Percentiles rank a stretch among this genome's conserved stretches.
phyloP scores from a whole-genome alignment of 371 early-diverging fungal genomes.

The Haplosporangium sp. region DNA sequence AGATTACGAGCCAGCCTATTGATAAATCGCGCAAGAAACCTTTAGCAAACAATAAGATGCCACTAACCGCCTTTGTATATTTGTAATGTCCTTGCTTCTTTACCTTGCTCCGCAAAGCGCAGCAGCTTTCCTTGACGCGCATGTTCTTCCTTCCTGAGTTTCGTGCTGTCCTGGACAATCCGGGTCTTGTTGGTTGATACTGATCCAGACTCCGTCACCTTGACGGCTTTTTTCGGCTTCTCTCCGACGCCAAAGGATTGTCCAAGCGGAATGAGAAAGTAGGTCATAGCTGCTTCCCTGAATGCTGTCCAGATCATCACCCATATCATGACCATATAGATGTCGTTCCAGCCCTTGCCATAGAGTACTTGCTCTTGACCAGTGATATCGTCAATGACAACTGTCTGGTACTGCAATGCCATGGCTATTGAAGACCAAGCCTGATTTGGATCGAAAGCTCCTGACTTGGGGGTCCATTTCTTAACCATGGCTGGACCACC shows the following conservation, averaged over 20 bases:
- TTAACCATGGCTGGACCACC: slow-evolving; percentile 27
- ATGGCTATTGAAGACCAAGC: slow-evolving; percentile 36
- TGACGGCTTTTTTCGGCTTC: slow-evolving; percentile 4
- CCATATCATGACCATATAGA: slow-evolving; percentile 76
- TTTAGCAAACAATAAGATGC: slow-evolving; percentile 51
- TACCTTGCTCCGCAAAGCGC: slow-evolving; percentile 55
- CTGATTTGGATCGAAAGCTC: slow-evolving; percentile 21
- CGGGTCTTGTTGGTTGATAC: neutral
- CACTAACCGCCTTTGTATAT: slow-evolving; percentile 29
- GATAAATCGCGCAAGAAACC: slow-evolving; percentile 68
- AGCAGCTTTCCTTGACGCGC: slow-evolving; percentile 46
- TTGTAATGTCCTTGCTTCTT: slow-evolving; percentile 47
- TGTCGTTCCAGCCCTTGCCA: slow-evolving; percentile 62
- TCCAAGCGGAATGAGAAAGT: slow-evolving; percentile 69
- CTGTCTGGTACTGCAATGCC: slow-evolving; percentile 33
- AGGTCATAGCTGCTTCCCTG: slow-evolving; percentile 71
- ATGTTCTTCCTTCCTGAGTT: slow-evolving; percentile 27
- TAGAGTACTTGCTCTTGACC: slow-evolving; percentile 51
- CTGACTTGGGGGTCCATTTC: slow-evolving; percentile 17
- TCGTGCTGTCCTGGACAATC: neutral
- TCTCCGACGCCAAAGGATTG: slow-evolving; percentile 33
- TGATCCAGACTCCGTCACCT: neutral
- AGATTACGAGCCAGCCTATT: slow-evolving; percentile 67
- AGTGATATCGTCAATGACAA: slow-evolving; percentile 26
- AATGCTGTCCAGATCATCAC: slow-evolving; percentile 74